Conservation (phyloP, 768 basidiomycete species). For the Neoboletus magnificus region DNA sequence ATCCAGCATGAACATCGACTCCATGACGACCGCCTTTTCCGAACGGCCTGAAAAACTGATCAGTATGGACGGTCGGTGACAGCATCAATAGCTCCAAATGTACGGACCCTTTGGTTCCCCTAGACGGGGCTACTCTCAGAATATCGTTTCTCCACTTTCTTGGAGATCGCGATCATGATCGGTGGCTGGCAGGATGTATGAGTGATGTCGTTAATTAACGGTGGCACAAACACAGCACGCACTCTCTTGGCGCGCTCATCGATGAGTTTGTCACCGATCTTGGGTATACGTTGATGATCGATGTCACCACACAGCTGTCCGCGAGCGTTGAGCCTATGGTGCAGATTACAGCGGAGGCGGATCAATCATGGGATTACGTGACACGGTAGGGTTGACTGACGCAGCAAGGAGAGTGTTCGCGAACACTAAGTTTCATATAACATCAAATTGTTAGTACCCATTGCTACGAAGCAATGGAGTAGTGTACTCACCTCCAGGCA, state of each 20-base stretch:
- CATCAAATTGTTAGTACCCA: background rate
- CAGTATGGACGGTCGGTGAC: background rate
- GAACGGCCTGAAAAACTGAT: background rate
- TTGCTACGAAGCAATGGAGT: no score
- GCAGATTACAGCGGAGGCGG: background rate
- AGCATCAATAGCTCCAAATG: background rate
- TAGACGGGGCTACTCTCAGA: conserved; percentile 9
- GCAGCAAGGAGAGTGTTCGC: conserved; percentile 15
- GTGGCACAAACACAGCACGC: background rate
- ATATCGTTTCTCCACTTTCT: conserved; percentile 2
- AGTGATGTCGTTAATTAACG: background rate
- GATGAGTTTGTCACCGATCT: conserved; percentile 4
- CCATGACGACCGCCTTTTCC: background rate
- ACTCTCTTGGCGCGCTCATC: conserved; percentile 5
- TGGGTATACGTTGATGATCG: conserved; percentile 7
- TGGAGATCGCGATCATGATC: conserved; percentile 15
- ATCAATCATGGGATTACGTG: background rate
- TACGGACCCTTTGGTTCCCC: background rate
- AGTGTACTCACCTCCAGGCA: conserved; percentile 17
- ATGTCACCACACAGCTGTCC: conserved; percentile 10
- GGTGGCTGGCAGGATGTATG: conserved; percentile 10
- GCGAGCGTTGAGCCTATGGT: conserved; percentile 11
- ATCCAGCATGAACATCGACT: background rate
- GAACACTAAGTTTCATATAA: conserved; percentile 9
- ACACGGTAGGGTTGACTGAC: conserved; percentile 7